These are phyloP conservation scores for Porphyra umbilicalis DNA, from an alignment of 31 red algal genomes.

Conservation along the genomic window DNA sequence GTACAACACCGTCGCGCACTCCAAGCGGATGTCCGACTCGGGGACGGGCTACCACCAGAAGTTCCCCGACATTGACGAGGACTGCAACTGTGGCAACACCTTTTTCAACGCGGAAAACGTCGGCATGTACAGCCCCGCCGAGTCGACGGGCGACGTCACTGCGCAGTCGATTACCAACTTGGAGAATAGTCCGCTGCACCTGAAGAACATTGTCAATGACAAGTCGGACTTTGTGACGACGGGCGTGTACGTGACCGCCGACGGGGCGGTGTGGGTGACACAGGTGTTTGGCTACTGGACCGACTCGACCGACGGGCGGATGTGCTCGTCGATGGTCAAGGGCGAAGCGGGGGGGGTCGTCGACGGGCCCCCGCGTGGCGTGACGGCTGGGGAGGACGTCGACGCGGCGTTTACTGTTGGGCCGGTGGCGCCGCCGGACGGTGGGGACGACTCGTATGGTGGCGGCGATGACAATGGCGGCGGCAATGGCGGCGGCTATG, in stretches of 20 bases:
- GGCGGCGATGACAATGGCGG: not conserved
- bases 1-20: not conserved
- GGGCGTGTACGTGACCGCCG: not conserved
- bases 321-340: not conserved
- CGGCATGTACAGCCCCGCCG: not conserved
- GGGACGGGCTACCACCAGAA: not conserved
- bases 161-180: not conserved
- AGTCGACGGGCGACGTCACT: not conserved
- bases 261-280: not conserved
- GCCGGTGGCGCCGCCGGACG: no score
- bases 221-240: not conserved
- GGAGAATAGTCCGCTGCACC: not conserved
- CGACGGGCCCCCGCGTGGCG: no score
- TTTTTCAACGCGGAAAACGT: not conserved
- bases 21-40: not conserved
- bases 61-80: not conserved
- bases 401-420: no score
- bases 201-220: not conserved
- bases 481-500: not conserved
- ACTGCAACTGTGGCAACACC: not conserved
- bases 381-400: no score
- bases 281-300: not conserved
- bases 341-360: no score
- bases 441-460: not conserved
- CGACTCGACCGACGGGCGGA: not conserved